Evolutionary conservation across 2,329 filamentous ascomycete species (phyloP), one percentile per base, ranked within the genome.

Genomic region (Thielaviopsis populi): DNA sequence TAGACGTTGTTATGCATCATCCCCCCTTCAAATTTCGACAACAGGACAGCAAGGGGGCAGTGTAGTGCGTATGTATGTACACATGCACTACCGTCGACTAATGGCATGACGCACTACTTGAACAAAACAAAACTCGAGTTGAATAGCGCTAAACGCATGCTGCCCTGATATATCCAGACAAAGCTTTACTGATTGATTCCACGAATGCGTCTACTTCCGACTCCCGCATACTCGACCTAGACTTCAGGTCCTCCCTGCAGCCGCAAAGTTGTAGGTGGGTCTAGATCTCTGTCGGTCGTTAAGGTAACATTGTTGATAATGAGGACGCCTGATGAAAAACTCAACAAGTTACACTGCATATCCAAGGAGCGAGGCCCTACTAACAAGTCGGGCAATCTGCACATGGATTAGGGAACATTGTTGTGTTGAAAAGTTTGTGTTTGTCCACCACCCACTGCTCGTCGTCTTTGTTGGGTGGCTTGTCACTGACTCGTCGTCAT

Each of bases 321-420:
- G 5, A 11, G 22, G 50, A 54, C 30, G 22, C 22, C 6, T 54
- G 46, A 50, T 50, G 46, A 50, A 50, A 19, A 24, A 10, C 10
- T 17, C 50, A 56, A 33, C 24, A 4, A 33, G 50, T 33, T 56
- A 33, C 50, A 56, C 50, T 13, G 30, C 50, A 17, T 33, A 56
- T 56, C 50, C 50, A 56, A 33, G 50, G 50, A 56, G 24, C n/a
- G 50, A 56, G 46, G 46, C 46, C 46, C 46, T 50, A 50, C 46
- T 24, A 3, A 11, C 46, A 50, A 24, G 46, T 50, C 22, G 46
- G 22, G 19, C 46, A 50, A 50, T 24, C 46, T 15, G 19, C 19
- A 50, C 46, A 50, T 50, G 46, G 46, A 13, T 50, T 27, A 50
- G 46, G 24, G 24, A 24, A 50, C 8, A 50, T 37, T 24, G 19